Base-by-base conservation (phyloP, 345 rosid genomes). In the Corchorus capsularis region DNA sequence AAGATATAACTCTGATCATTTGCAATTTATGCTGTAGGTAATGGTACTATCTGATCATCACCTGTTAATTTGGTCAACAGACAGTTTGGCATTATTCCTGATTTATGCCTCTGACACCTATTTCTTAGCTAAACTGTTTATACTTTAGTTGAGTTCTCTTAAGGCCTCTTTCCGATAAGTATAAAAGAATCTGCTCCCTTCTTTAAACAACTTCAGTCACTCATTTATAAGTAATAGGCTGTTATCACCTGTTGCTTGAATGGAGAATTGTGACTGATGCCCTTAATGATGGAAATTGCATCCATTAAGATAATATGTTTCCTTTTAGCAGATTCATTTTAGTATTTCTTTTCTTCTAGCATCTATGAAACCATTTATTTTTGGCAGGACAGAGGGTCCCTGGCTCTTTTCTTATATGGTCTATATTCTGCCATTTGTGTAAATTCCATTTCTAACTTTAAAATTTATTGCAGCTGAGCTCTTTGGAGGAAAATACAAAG, bases 401-500 rank as follows among this genome's bases (percentile, higher is more conserved):
- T 69, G 71, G n/a, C 8, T 66, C 15, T 55, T 45, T 45, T 46
- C 55, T 69, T 57, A 46, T 16, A 39, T 52, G 39, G 63, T 43
- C 74, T 64, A 71, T 68, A n/a, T 9, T 47, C 0, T 10, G 12
- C 20, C 34, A n/a, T 75, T 19, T 50, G 3, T 69, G 45, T 74
- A 20, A 63, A 27, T 52, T 66, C 52, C 76, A 75, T 17, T 74
- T 63, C 60, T 32, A 9, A 76, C 75, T 52, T 80, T 47, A 9
- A 37, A 39, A 54, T n/a, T 64, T 77, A 32, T n/a, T 86, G 87
- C 88, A 93, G 98, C 86, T 79, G 66, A 84, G 84, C 80, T 63
- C 76, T 22, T 91, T 90, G 79, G 94, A 92, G 78, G 92, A 93
- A 79, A 89, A 84, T 80, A 83, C 86, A 35, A 92, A 88, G 86